Evolutionary conservation across 768 basidiomycete genomes (phyloP), one percentile per base, ranked within the genome.

Genomic region (Rhodosporidiobolus odoratus): DNA sequence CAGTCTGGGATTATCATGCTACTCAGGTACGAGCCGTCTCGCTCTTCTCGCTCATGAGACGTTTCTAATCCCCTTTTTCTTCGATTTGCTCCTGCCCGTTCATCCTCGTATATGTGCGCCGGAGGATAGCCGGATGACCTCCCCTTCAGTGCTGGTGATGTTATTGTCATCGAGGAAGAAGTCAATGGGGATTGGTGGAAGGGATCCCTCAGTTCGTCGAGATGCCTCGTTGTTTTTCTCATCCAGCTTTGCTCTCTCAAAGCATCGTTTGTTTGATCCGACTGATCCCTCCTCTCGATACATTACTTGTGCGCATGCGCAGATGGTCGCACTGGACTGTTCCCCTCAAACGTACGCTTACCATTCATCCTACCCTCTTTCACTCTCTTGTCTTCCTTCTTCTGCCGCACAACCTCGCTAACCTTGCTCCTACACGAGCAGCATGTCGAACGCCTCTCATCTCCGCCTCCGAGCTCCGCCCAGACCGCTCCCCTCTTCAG

Each of bases 121-220:
- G 21, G 25, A 13, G 48, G 32, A 40, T 47, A 74, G 69, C 58
- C 65, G 0, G 73, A 88, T n/a, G 92, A 95, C 77, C 82, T 95
- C 13, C 85, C 86, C 1, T 92, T 95, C 83, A 78, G 81, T 35
- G 79, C 84, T 0, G 92, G 90, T 6, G 92, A 93, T 76, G 82
- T 86, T 54, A 84, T 95, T 68, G 89, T 90, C 66, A 83, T 95
- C 66, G 78, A 89, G 50, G 85, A 88, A 67, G 89, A 92, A 77
- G 88, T 86, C 54, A 91, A 92, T 67, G 82, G 82, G 5, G 92
- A 93, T 78, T 93, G 92, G 92, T 95, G 90, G 91, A 85, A 84
- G 13, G 91, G 92, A 13, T 16, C 40, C 13, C 23, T 72, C 8
- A 65, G 67, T 68, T 50, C 60, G 66, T 58, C 48, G 6, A 3